Percentiles rank a stretch among this genome's conserved stretches.
phyloP scores from a whole-genome alignment of 768 basidiomycete genomes.

The Boletus pseudo-olivaceus region DNA sequence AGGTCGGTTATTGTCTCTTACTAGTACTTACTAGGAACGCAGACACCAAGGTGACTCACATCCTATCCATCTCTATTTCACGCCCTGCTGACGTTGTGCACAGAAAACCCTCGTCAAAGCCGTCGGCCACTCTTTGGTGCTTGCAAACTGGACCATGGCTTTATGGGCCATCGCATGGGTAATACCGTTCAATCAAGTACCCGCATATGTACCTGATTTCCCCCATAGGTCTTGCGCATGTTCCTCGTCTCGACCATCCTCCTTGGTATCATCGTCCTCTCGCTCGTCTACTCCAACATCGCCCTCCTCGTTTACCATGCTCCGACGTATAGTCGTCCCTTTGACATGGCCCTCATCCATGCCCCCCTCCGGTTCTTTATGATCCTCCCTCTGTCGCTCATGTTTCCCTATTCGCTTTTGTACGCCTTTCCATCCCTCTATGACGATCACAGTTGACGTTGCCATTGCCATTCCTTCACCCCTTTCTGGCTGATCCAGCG shows the following conservation, averaged over 20 bases:
- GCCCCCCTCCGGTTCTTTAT: conserved; percentile 73
- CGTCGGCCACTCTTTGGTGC: conserved; percentile 73
- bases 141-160: conserved; percentile 79
- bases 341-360: conserved; percentile 83
- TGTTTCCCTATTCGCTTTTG: conserved; percentile 58
- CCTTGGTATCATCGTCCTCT: conserved; percentile 63
- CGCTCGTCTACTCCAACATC: conserved; percentile 77
- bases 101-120: conserved; percentile 70
- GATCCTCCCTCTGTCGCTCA: conserved; percentile 49
- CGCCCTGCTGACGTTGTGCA: background rate
- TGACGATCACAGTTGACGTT: background rate
- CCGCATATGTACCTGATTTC: background rate
- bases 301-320: conserved; percentile 71
- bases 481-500: too few species aligned
- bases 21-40: conserved; percentile 67
- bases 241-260: conserved; percentile 76
- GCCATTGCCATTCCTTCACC: too few species aligned
- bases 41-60: conserved; percentile 66
- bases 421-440: conserved; percentile 15
- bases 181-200: background rate
- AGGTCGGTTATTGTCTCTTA: conserved; percentile 81
- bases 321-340: conserved; percentile 53
- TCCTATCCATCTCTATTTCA: background rate
- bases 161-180: conserved; percentile 80
- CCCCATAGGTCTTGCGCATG: conserved; percentile 59